Base-by-base conservation (phyloP, 2,329 filamentous ascomycete genomes). In the Aureobasidium subglaciale region DNA sequence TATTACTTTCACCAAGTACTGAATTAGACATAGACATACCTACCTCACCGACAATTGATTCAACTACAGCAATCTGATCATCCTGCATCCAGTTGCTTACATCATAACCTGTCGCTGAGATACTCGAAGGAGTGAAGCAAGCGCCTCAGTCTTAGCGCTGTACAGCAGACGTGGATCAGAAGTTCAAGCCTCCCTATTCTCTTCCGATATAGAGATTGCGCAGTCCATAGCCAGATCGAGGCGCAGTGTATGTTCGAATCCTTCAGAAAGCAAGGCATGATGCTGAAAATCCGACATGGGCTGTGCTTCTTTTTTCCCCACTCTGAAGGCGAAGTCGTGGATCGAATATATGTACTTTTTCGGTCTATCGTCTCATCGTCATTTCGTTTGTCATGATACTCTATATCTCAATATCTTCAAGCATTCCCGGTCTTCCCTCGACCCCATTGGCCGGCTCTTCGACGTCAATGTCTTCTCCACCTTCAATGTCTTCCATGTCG, bases 401-500 rank as follows among this genome's bases (percentile, higher is more conserved):
- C 40, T 55, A 55, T 27, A 63, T 57, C 42, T 63, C 61, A 20
- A 63, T 59, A 16, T 62, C 59, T 40, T 60, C 56, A 50, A 63
- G 49, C 22, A 54, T 55, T 48, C 58, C 52, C 45, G 42, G 50
- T 53, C 46, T 58, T 22, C 61, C 62, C 42, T 64, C 62, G 25
- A 62, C 56, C 11, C 61, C 62, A 34, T 58, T 49, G 18, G 54
- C 48, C 25, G 20, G 25, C 25, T 60, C 57, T 5, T 59, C 63
- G 5, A 57, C 57, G 11, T 59, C 58, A 30, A 59, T 59, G 18
- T 58, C 58, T 27, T 58, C 59, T 13, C 62, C 64, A 37, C 63
- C 58, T 20, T 59, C 64, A 25, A 74, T 72, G 11, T 75, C 77
- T 15, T 76, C 75, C 8, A 74, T 83, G 2, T 86, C 84, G 16